phyloP scores from a whole-genome alignment of 768 basidiomycete species.

The Boletales sp. region DNA sequence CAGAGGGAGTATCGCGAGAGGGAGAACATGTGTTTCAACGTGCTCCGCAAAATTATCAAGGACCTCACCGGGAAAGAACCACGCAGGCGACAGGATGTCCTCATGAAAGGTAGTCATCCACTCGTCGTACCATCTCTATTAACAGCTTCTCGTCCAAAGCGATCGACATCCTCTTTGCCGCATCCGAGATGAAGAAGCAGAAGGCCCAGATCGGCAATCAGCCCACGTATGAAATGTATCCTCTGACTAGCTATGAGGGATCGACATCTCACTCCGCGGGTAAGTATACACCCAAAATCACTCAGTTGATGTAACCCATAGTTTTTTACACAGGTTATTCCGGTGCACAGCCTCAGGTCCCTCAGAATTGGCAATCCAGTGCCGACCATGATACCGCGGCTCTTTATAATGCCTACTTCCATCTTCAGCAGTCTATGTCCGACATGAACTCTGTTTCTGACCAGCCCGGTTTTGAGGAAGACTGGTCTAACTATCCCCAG shows the following conservation, averaged over 20 bases:
- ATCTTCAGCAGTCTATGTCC: neutral
- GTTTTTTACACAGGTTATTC: constrained; percentile 1
- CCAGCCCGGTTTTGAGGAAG: neutral
- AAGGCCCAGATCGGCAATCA: neutral
- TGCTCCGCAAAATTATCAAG: constrained; percentile 15
- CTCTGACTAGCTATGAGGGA: neutral
- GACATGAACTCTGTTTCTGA: neutral
- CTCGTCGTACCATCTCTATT: neutral
- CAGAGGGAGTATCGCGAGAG: constrained; percentile 23
- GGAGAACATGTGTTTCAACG: constrained; percentile 15
- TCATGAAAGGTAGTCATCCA: constrained; percentile 13
- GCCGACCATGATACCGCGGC: neutral
- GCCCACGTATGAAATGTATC: neutral
- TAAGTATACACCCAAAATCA: neutral
- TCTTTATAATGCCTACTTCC: neutral
- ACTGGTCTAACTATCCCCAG: neutral
- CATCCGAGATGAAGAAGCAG: neutral
- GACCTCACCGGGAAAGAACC: constrained; percentile 9
- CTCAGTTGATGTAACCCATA: neutral
- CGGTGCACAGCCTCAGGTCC: neutral
- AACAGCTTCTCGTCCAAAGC: constrained; percentile 4
- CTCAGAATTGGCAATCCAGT: neutral
- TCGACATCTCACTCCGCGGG: neutral
- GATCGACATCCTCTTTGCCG: constrained; percentile 4
- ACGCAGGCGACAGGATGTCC: constrained; percentile 16